phyloP scores from a whole-genome alignment of 2,329 filamentous ascomycete species.

The Paraconiothyrium brasiliense region DNA sequence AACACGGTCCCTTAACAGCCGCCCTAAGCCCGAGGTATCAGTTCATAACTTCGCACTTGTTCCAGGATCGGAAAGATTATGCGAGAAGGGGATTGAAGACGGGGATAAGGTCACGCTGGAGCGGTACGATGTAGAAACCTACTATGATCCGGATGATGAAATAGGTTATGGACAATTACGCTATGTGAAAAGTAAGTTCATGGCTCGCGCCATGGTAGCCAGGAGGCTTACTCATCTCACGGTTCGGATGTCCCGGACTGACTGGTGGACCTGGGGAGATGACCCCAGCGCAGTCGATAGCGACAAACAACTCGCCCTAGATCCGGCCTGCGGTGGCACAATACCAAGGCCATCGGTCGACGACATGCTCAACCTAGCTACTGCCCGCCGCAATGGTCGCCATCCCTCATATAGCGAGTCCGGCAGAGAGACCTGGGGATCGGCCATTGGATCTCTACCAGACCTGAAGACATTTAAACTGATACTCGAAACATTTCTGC shows the following conservation, averaged over 20 bases:
- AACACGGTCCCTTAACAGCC: not conserved
- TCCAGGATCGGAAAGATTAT: slow-evolving; percentile 3
- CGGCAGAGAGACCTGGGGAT: slow-evolving; percentile 4
- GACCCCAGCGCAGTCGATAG: not conserved
- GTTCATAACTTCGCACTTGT: slow-evolving; percentile 16
- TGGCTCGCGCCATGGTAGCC: slow-evolving; percentile 15
- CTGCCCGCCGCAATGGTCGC: not conserved
- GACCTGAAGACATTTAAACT: slow-evolving; percentile 3
- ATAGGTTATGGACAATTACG: not conserved
- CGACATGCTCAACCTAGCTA: slow-evolving; percentile 2
- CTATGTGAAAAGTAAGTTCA: slow-evolving; percentile 7
- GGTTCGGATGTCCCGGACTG: not conserved
- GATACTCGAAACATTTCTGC: slow-evolving; percentile 1
- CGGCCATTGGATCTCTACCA: not conserved
- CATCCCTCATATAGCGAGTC: slow-evolving; percentile 1
- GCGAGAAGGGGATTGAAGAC: slow-evolving; percentile 1
- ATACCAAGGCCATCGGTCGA: not conserved
- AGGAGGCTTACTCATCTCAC: slow-evolving; percentile 3
- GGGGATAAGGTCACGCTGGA: slow-evolving; percentile 13
- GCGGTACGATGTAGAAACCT: not conserved
- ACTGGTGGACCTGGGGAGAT: slow-evolving; percentile 4
- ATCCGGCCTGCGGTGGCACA: slow-evolving; percentile 1
- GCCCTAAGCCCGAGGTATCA: slow-evolving; percentile 4
- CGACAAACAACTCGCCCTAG: slow-evolving; percentile 4
- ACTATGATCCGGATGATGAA: not conserved